Evolutionary conservation across 306 rosid species (phyloP), one percentile per base, ranked within the genome.

Genomic region (Corylus heterophylla): DNA sequence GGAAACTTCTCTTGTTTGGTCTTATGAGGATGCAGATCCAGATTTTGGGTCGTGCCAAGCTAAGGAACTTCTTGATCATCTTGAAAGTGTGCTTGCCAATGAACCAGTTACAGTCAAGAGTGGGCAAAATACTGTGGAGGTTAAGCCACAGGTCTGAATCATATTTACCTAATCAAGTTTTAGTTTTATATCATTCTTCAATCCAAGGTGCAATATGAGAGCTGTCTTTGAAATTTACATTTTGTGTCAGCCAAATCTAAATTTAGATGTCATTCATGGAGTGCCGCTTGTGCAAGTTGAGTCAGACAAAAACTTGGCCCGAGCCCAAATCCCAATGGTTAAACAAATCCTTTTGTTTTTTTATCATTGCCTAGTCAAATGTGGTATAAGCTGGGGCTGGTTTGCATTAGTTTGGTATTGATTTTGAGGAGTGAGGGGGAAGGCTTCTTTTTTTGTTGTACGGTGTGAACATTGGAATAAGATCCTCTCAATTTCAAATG

Each of bases 1-100:
- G 76, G 96, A 91, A 73, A 88, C 93, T 48, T 42, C 90, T 4
- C 90, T 91, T 61, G 86, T 85, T 45, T 91, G 96, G 96, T 83
- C 74, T 76, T 91, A 91, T 48, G 93, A 87, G 84, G 93, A 91
- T 76, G 91, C 96, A 1, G 96, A 91, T 83, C 93, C 90, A 0
- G 96, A 91, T 81, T 91, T 91, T 13, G 96, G 96, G 44, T 89
- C 93, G 2, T 91, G 93, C 79, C 96, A 91, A 76, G 96, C 96
- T 35, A 91, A 91, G 93, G 96, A 91, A 73, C 96, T 91, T 80
- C 81, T 84, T 54, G 88, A 91, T 86, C 96, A 89, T 86, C 96
- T 91, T 31, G 93, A 91, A 83, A 91, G 93, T 51, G 96, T 91
- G 48, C 93, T 91, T 49, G 89, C 96, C 50, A 91, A 91, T 82